These are phyloP conservation scores for Lactifluus rugatus DNA, from an alignment of 768 basidiomycete genomes.

Conservation along the genomic window DNA sequence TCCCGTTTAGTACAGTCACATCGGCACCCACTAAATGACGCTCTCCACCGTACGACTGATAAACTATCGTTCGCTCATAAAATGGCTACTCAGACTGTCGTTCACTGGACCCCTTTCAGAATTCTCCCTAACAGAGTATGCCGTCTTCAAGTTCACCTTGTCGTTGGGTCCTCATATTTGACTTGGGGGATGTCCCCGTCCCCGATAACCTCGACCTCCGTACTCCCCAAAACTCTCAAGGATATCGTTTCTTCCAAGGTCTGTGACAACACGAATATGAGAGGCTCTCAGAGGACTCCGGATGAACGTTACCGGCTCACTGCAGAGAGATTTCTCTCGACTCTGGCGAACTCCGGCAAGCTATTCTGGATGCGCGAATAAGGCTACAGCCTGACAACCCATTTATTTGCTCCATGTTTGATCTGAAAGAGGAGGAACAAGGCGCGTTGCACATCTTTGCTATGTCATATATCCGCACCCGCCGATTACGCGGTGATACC, in stretches of 20 bases:
- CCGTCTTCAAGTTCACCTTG: not conserved
- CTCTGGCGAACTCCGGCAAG: constrained; percentile 32
- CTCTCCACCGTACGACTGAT: too few relatives aligned
- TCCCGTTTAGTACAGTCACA: too few relatives aligned
- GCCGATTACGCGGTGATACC: constrained; percentile 40
- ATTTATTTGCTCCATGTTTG: too few relatives aligned
- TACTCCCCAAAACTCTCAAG: constrained; percentile 33
- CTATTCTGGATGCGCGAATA: constrained; percentile 40
- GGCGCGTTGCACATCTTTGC: constrained; percentile 5
- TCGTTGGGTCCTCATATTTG: constrained; percentile 28
- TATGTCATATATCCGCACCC: constrained; percentile 47
- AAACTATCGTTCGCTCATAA: too few relatives aligned
- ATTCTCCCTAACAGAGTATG: not conserved
- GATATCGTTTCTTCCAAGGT: constrained; percentile 35
- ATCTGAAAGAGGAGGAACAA: too few relatives aligned
- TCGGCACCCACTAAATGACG: too few relatives aligned
- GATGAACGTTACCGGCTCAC: constrained; percentile 37
- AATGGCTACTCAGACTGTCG: too few relatives aligned
- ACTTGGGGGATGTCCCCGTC: constrained; percentile 50
- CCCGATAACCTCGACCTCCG: constrained; percentile 32
- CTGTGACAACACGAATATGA: constrained; percentile 46
- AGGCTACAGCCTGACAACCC: constrained; percentile 28
- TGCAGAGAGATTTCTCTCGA: constrained; percentile 33
- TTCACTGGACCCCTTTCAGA: not conserved
- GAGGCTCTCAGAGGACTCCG: constrained; percentile 30